Evolutionary conservation across 2,329 filamentous ascomycete genomes (phyloP), one percentile per base, ranked within the genome.

Genomic region (Teratosphaeria epicoccoides): DNA sequence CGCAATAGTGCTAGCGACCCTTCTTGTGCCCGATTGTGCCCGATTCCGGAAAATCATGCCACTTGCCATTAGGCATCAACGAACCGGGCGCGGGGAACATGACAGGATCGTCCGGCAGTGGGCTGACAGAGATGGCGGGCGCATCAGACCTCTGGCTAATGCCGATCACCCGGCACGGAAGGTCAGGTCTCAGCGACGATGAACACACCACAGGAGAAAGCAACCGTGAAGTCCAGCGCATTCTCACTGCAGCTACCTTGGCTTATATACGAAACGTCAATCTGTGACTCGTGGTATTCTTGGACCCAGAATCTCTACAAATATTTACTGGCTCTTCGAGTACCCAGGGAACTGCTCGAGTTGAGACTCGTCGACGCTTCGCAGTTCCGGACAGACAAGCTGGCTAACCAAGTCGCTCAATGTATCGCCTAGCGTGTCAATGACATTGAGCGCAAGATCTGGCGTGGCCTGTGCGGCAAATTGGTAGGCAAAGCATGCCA

Each of bases 401-500:
- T 55, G 52, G 9, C 51, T 44, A 1, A 57, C 52, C 11, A 63
- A 11, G 4, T 46, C 45, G 4, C 57, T 54, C n/a, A 61, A 26
- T 24, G 53, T 26, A 20, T 54, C 43, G 45, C 53, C 50, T 5
- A 53, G 43, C 11, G 45, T 43, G 5, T 46, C 49, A 12, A 59
- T 50, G 40, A 44, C 23, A 11, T 43, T 49, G 5, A 54, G 47
- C 11, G 53, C 6, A 11, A 57, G 12, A 50, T 70, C 68, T 4
- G 67, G 63, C 46, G 63, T 55, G 47, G 63, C 62, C 2, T 68
- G 66, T 50, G 67, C 63, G 45, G 66, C 55, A n/a, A 67, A 40
- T 49, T 70, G 53, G 47, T 68, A 63, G 3, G 61, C 62, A 49
- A 70, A 67, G 53, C 68, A 70, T 1, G 65, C 57, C 5, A 70